phyloP scores from a whole-genome alignment of 2,329 filamentous ascomycete genomes.

The Leptographium galeiforme region DNA sequence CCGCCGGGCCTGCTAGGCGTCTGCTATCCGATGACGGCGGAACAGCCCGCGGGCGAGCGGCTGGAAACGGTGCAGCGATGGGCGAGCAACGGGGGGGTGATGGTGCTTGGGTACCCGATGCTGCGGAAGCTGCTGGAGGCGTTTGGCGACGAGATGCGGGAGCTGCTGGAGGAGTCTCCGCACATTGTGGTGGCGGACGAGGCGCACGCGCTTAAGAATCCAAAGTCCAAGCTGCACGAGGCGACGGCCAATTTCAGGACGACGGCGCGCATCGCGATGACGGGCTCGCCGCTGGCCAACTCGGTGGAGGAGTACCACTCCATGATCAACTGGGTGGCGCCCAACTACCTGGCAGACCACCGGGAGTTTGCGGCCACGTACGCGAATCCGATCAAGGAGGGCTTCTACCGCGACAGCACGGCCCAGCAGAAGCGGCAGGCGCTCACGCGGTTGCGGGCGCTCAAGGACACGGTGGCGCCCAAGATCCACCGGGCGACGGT shows the following conservation, averaged over 20 bases:
- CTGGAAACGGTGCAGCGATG: conserved; percentile 39
- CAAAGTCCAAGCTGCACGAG: conserved; percentile 33
- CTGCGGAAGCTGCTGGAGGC: conserved; percentile 32
- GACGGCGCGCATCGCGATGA: conserved; percentile 64
- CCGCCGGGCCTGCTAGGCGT: conserved; percentile 40
- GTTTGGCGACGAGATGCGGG: conserved; percentile 16
- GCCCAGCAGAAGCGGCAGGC: conserved; percentile 40
- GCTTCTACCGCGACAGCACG: conserved; percentile 54
- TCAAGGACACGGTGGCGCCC: conserved; percentile 59
- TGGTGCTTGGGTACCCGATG: conserved; percentile 65
- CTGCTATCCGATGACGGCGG: conserved; percentile 40
- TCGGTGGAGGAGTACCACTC: conserved; percentile 70
- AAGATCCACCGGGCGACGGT: conserved; percentile 70
- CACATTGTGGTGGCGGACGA: conserved; percentile 75
- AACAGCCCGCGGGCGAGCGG: conserved; percentile 23
- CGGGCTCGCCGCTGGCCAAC: conserved; percentile 76
- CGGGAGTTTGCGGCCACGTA: conserved; percentile 59
- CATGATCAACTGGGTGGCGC: conserved; percentile 82
- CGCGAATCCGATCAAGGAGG: conserved; percentile 57
- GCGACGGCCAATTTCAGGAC: conserved; percentile 50
- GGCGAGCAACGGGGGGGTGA: conserved; percentile 48
- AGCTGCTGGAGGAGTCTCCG: conserved; percentile 29
- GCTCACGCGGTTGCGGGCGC: conserved; percentile 52
- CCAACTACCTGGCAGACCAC: conserved; percentile 57
- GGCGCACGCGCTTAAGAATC: conserved; percentile 67